Conservation (phyloP, 2,329 filamentous ascomycete species). For the Colletotrichum brevisporum region DNA sequence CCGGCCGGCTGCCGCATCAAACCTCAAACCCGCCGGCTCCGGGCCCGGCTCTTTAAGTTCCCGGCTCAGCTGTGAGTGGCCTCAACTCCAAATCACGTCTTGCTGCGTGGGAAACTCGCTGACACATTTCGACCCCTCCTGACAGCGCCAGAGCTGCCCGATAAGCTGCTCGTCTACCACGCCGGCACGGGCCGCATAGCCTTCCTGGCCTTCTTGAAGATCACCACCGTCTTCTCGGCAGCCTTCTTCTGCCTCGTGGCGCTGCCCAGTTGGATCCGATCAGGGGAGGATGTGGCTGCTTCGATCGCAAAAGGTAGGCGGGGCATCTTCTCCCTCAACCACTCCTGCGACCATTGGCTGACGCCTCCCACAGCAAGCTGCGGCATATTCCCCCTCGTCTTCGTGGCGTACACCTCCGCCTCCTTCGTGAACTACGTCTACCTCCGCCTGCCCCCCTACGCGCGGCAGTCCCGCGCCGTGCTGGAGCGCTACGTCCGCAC, state of each 20-base stretch:
- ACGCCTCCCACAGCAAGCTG: conserved; percentile 66
- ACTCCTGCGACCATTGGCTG: too few relatives aligned
- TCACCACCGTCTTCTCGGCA: conserved; percentile 79
- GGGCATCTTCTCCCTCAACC: neutral
- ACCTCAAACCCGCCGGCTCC: conserved; percentile 11
- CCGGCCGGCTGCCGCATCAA: conserved; percentile 14
- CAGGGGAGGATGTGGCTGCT: conserved; percentile 53
- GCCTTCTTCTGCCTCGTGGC: conserved; percentile 75
- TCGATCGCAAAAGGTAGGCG: conserved; percentile 53
- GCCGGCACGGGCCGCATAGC: conserved; percentile 77
- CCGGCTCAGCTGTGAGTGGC: conserved; percentile 8
- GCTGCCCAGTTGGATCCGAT: conserved; percentile 69
- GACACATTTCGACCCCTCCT: neutral
- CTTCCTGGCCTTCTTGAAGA: conserved; percentile 78
- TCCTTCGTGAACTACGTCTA: conserved; percentile 82
- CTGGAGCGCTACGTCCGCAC: conserved; percentile 66
- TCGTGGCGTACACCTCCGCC: conserved; percentile 74
- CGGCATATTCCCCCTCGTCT: conserved; percentile 75
- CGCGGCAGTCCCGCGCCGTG: conserved; percentile 71
- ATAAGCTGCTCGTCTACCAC: conserved; percentile 80
- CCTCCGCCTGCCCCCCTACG: conserved; percentile 76
- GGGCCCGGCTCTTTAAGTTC: conserved; percentile 4
- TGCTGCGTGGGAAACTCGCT: neutral
- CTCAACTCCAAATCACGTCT: neutral
- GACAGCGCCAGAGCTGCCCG: conserved; percentile 61